phyloP scores from a whole-genome alignment of 2,329 filamentous ascomycete species.

The Fusarium pseudocircinatum region DNA sequence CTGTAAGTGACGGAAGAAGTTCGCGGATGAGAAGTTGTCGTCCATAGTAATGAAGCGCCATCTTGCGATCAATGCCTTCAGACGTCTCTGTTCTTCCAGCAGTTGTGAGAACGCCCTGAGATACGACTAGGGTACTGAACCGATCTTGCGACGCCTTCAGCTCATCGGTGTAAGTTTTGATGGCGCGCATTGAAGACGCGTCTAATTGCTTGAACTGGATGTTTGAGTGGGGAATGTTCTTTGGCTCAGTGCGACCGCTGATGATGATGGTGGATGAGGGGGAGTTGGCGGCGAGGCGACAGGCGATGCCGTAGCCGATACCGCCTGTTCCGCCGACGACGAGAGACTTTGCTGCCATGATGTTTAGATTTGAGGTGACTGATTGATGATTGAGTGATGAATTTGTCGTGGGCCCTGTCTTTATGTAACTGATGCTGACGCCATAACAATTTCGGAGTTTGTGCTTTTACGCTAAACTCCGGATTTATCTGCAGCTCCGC shows the following conservation, averaged over 20 bases:
- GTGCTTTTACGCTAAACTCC: not conserved
- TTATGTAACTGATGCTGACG: not conserved
- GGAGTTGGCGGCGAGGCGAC: constrained; percentile 44
- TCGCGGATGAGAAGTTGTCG: constrained; percentile 55
- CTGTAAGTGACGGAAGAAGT: constrained; percentile 50
- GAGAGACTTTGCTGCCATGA: constrained; percentile 42
- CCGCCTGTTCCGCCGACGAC: constrained; percentile 50
- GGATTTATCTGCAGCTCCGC: not conserved
- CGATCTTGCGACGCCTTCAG: constrained; percentile 38
- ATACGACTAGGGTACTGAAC: constrained; percentile 52
- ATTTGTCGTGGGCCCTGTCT: not conserved
- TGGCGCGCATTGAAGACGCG: constrained; percentile 47
- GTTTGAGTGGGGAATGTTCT: constrained; percentile 45
- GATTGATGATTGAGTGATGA: not conserved
- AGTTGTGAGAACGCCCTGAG: constrained; percentile 50
- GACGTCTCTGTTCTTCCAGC: constrained; percentile 52
- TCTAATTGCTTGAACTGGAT: constrained; percentile 47
- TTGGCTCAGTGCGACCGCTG: constrained; percentile 46
- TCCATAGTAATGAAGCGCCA: constrained; percentile 58
- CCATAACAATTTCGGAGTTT: not conserved
- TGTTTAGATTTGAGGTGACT: too few species aligned
- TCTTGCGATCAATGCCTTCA: constrained; percentile 57
- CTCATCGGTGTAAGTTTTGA: constrained; percentile 47
- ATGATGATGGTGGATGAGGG: constrained; percentile 45
- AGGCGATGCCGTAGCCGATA: constrained; percentile 51